Conservation (phyloP, 371 early-diverging fungal species). For the Smittium culicis region DNA sequence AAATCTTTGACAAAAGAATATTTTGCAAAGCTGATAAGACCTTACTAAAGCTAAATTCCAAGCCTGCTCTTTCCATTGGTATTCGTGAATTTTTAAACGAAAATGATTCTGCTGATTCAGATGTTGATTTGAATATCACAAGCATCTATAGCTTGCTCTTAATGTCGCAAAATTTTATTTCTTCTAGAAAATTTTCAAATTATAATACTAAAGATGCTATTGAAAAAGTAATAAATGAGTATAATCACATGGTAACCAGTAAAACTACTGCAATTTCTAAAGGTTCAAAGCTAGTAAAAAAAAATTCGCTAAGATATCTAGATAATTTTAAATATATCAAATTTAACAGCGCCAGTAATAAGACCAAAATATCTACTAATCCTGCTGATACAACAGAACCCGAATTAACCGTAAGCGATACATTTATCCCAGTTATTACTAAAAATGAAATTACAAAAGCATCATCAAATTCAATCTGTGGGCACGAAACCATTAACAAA, state of each 20-base stretch:
- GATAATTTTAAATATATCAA: neutral
- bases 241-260: no score
- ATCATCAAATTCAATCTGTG: no score
- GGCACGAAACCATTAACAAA: no score
- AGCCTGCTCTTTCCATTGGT: neutral
- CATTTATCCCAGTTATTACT: no score
- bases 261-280: neutral
- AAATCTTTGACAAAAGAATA: neutral
- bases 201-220: neutral
- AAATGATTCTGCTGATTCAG: neutral
- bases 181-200: neutral
- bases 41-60: neutral
- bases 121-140: neutral
- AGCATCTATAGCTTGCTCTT: neutral
- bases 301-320: neutral
- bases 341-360: no score
- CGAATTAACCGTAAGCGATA: no score
- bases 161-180: neutral
- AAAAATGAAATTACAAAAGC: no score
- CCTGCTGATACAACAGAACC: no score
- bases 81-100: neutral
- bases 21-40: neutral
- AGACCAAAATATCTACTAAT: no score
- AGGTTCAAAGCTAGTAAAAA: neutral
- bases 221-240: no score